Conservation (phyloP, 106 monocot genomes). For the Alisma plantagoaquatica region DNA sequence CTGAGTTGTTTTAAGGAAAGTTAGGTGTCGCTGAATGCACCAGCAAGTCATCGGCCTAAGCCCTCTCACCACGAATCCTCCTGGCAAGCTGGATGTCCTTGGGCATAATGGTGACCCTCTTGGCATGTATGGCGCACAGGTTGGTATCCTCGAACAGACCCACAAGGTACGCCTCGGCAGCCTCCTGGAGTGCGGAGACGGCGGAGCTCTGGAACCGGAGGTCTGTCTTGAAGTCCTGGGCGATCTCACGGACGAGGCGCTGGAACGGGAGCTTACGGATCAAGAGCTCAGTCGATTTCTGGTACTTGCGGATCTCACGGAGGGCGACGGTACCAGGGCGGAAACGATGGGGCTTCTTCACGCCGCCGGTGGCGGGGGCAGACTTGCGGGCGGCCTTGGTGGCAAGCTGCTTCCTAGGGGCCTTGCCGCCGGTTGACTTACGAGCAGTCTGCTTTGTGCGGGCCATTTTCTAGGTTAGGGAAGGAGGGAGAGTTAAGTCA, state of each 20-base stretch:
- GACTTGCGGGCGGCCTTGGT: conserved; percentile 12
- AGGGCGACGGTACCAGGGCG: conserved; percentile 17
- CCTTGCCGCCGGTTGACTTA: conserved; percentile 19
- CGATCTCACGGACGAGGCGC: conserved; percentile 15
- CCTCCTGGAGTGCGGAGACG: conserved; percentile 15
- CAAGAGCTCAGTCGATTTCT: conserved; percentile 11
- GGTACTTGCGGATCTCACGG: conserved; percentile 19
- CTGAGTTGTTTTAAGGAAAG: too few species aligned
- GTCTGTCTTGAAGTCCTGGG: conserved; percentile 17
- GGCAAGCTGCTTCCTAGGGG: conserved; percentile 15
- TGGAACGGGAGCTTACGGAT: conserved; percentile 19
- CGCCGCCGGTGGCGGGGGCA: conserved; percentile 11
- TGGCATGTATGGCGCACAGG: conserved; percentile 30
- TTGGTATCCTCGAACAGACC: conserved; percentile 32
- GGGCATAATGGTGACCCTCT: conserved; percentile 33
- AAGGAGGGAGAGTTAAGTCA: too few species aligned
- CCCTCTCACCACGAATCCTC: too few species aligned
- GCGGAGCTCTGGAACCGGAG: conserved; percentile 19
- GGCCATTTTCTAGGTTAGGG: too few species aligned
- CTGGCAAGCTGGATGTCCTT: conserved; percentile 31
- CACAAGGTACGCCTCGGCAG: conserved; percentile 23
- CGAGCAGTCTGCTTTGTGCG: conserved; percentile 15
- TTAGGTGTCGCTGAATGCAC: too few species aligned
- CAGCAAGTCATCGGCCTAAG: too few species aligned
- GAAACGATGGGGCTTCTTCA: conserved; percentile 22